Conservation (phyloP, 192 early-diverging fungal species). For the Obelidium mucronatum region DNA sequence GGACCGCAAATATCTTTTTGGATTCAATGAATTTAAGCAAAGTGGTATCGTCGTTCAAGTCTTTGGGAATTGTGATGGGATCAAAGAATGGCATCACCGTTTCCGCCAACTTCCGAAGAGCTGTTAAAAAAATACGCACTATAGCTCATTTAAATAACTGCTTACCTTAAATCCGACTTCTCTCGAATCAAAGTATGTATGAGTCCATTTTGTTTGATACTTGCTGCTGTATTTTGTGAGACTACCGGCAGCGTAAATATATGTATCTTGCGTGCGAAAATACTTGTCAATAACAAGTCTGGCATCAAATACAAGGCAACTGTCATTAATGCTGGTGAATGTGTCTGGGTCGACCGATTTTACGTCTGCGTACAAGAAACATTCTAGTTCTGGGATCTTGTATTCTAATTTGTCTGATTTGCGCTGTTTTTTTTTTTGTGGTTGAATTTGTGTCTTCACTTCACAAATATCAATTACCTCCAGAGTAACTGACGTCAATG, state of each 20-base stretch:
- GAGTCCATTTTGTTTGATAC: conserved; percentile 59
- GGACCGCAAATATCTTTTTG: conserved; percentile 44
- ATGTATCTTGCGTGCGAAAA: conserved; percentile 61
- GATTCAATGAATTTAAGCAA: conserved; percentile 41
- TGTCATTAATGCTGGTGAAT: conserved; percentile 60
- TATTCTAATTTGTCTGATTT: conserved; percentile 21
- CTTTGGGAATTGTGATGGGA: conserved; percentile 29
- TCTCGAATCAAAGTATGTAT: conserved; percentile 50
- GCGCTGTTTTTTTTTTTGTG: neutral
- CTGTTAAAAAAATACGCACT: too few species aligned
- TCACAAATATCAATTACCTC: neutral
- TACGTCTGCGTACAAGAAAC: conserved; percentile 57
- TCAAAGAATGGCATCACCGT: conserved; percentile 54
- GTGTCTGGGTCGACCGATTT: conserved; percentile 48
- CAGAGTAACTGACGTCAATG: conserved; percentile 12
- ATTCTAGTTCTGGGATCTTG: conserved; percentile 21
- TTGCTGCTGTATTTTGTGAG: conserved; percentile 60
- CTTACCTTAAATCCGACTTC: conserved; percentile 56
- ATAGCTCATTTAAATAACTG: too few species aligned
- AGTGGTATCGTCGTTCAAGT: conserved; percentile 12
- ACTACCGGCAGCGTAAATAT: conserved; percentile 58
- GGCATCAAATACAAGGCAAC: conserved; percentile 61
- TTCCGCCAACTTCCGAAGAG: conserved; percentile 43
- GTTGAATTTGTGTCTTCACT: neutral
- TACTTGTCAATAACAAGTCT: conserved; percentile 61